These are phyloP conservation scores for Stemphylium beticola DNA, from an alignment of 2,329 filamentous ascomycete genomes.

Conservation along the genomic window DNA sequence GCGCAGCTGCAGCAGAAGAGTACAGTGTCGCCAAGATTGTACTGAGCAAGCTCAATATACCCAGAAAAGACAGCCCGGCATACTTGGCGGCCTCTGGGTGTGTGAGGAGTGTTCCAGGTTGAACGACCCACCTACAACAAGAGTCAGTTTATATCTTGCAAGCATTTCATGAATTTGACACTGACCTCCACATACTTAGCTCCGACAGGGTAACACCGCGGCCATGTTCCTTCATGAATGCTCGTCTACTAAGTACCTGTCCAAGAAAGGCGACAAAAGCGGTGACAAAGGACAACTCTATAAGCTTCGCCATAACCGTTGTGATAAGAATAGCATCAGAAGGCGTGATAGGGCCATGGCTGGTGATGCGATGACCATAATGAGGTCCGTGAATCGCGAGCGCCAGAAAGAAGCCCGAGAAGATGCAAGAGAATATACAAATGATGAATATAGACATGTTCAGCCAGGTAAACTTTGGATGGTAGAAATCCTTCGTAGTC, in stretches of 20 bases:
- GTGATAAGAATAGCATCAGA: conserved; percentile 71
- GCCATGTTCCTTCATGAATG: conserved; percentile 63
- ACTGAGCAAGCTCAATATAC: conserved; percentile 67
- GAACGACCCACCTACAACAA: conserved; percentile 60
- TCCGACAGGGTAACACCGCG: conserved; percentile 75
- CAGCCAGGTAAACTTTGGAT: conserved; percentile 56
- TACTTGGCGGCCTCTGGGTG: conserved; percentile 70
- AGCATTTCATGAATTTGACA: neutral
- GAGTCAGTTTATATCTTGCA: neutral
- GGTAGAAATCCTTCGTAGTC: conserved; percentile 48
- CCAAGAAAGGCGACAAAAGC: conserved; percentile 77
- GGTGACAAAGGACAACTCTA: conserved; percentile 79
- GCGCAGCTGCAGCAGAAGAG: conserved; percentile 74
- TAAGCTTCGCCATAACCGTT: conserved; percentile 75
- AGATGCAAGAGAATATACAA: conserved; percentile 67
- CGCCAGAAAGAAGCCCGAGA: conserved; percentile 71
- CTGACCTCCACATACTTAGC: conserved; percentile 69
- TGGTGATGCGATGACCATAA: conserved; percentile 65
- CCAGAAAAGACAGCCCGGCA: conserved; percentile 68
- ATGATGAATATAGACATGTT: conserved; percentile 49
- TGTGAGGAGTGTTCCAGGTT: conserved; percentile 73
- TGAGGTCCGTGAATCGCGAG: conserved; percentile 67
- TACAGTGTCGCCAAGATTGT: conserved; percentile 74
- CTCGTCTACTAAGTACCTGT: conserved; percentile 74
- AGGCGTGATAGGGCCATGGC: conserved; percentile 60